A percentile compares a stretch with the other conserved stretches of the same genome.
phyloP scores from a whole-genome alignment of 2,329 filamentous ascomycete species.

The Juglanconis oblonga region DNA sequence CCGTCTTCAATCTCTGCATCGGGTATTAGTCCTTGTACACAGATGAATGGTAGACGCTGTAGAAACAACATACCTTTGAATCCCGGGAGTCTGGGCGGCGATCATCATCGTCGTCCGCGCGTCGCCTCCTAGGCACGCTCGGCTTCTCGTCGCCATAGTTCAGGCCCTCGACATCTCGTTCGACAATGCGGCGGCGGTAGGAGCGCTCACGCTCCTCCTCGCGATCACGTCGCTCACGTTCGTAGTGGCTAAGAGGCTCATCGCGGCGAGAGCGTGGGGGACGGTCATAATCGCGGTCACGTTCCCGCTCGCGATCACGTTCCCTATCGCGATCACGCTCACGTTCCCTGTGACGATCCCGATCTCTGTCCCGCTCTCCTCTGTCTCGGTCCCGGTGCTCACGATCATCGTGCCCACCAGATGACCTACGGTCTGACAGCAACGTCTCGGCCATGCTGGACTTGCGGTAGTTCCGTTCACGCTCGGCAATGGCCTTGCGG shows the following conservation, averaged over 20 bases:
- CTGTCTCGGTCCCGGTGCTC: conserved; percentile 34
- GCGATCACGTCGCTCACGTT: conserved; percentile 80
- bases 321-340: conserved; percentile 32
- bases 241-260: conserved; percentile 66
- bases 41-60: background rate
- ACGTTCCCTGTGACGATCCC: conserved; percentile 38
- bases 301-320: conserved; percentile 34
- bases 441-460: conserved; percentile 65
- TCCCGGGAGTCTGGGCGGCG: conserved; percentile 63
- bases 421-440: conserved; percentile 49
- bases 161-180: conserved; percentile 80
- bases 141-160: conserved; percentile 81
- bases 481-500: conserved; percentile 87
- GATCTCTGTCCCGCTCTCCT: conserved; percentile 39
- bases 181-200: conserved; percentile 72
- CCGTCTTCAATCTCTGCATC: conserved; percentile 54
- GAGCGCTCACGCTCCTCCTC: conserved; percentile 87
- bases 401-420: conserved; percentile 45
- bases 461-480: conserved; percentile 91
- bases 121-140: conserved; percentile 66
- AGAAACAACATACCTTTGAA: conserved; percentile 54
- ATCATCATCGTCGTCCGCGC: conserved; percentile 70
- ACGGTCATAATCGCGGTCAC: conserved; percentile 47
- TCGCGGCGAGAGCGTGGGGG: conserved; percentile 55
- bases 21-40: conserved; percentile 26